Percentiles rank a stretch among this genome's conserved stretches.
phyloP scores from a whole-genome alignment of 2,329 filamentous ascomycete genomes.

The Verticillium longisporum region DNA sequence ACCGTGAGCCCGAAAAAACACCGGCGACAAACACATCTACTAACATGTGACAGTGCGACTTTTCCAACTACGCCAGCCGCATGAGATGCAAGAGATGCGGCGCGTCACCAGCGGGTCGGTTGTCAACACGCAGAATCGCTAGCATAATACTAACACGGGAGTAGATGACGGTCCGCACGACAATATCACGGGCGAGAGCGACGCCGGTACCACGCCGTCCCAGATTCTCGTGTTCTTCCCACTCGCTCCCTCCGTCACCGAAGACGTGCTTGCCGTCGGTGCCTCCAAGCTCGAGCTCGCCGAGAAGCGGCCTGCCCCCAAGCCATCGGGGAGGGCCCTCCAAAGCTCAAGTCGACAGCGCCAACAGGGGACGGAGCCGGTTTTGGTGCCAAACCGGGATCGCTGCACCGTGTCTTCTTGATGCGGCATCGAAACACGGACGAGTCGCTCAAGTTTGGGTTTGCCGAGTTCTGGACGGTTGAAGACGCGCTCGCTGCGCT shows the following conservation, averaged over 20 bases:
- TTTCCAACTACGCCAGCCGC: constrained; percentile 30
- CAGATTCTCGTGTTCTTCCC: constrained; percentile 72
- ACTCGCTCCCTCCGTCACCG: constrained; percentile 62
- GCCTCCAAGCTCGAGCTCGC: constrained; percentile 64
- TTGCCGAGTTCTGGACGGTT: constrained; percentile 73
- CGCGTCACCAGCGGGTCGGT: constrained; percentile 5
- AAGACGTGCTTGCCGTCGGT: constrained; percentile 66
- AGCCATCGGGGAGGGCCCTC: constrained; percentile 35
- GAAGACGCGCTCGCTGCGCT: constrained; percentile 71
- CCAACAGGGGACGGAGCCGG: constrained; percentile 49
- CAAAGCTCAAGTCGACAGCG: constrained; percentile 54
- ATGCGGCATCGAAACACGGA: constrained; percentile 66
- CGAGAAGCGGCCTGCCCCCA: constrained; percentile 43
- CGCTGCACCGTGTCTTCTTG: constrained; percentile 69
- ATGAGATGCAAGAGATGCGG: constrained; percentile 31
- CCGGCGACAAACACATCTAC: background rate
- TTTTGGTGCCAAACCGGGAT: constrained; percentile 64
- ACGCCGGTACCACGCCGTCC: constrained; percentile 51
- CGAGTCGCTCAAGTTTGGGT: constrained; percentile 74
- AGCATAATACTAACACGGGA: background rate
- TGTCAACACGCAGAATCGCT: background rate
- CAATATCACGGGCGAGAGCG: constrained; percentile 39
- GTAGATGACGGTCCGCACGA: constrained; percentile 6
- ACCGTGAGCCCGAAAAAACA: background rate
- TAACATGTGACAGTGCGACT: constrained; percentile 23